These are phyloP conservation scores for Chlorella sp. DNA, from an alignment of 139 green algal species.

Conservation along the genomic window DNA sequence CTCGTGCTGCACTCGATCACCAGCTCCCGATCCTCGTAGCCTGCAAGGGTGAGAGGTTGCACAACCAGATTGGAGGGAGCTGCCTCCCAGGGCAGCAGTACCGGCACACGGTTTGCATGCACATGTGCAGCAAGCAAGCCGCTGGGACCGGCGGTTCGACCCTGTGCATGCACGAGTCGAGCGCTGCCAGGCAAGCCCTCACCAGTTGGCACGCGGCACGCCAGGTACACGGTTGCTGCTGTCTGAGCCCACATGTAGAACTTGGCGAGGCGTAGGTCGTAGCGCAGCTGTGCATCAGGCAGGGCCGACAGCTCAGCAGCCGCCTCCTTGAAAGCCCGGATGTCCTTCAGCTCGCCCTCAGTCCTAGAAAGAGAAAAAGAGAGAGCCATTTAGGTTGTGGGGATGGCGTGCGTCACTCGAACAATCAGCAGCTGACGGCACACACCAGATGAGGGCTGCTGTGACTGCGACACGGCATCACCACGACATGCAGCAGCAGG, in stretches of 20 bases:
- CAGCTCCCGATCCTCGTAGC: conserved; percentile 61
- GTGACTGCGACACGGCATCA: too few relatives aligned
- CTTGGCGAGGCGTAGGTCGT: conserved; percentile 58
- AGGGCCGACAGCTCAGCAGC: conserved; percentile 38
- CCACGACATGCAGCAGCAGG: too few relatives aligned
- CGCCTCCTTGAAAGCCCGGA: conserved; percentile 65
- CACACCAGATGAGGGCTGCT: too few relatives aligned
- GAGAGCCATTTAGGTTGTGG: neutral
- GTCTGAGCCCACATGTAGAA: conserved; percentile 89
- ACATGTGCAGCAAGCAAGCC: too few relatives aligned
- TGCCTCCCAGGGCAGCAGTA: neutral
- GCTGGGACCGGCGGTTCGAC: too few relatives aligned
- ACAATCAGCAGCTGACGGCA: too few relatives aligned
- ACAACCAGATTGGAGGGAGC: neutral
- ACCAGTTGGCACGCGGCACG: conserved; percentile 74
- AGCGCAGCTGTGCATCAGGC: conserved; percentile 16
- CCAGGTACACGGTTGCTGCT: conserved; percentile 56
- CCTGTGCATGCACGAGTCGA: neutral
- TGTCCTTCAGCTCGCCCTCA: conserved; percentile 57
- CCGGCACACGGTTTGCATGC: too few relatives aligned
- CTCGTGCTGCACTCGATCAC: conserved; percentile 47
- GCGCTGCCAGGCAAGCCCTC: neutral
- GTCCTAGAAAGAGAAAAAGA: conserved; percentile 22
- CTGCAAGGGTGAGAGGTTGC: neutral
- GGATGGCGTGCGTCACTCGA: neutral